Base-by-base conservation (phyloP, 306 rosid genomes). In the Casuarina cunninghamiana region DNA sequence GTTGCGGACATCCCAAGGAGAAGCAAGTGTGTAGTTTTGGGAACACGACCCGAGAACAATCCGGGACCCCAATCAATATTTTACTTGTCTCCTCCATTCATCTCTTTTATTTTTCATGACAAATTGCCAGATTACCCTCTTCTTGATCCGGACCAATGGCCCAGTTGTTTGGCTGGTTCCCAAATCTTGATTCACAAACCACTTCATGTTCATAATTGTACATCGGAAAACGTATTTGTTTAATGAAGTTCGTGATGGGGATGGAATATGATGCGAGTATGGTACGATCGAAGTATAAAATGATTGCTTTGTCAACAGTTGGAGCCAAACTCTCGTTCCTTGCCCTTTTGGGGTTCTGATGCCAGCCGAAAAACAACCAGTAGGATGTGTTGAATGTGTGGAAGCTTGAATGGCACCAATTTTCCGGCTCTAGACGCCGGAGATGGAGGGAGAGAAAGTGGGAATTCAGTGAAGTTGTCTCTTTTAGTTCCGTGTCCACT, bases 1-100 rank as follows among this genome's bases (percentile, higher is more conserved):
- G 76, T 85, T 77, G 88, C 88, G 89, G 85, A 90, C 86, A 82
- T 88, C 85, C 91, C 90, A 78, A 88, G 79, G 84, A 75, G 83
- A 81, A 79, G 83, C 79, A 83, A 88, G 90, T 81, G 86, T 86
- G 89, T 76, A 84, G 83, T 86, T 78, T 85, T 85, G 94, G 93
- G 89, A 86, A 90, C 98, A 88, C 81, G 81, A 83, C 85, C 83
- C 88, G 32, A 86, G 75, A 79, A 81, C 85, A 51, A 82, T 76
- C 82, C 74, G 84, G 92, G 80, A 57, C 87, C 97, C 87, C 82
- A 42, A 57, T 78, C 80, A 74, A 79, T 80, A 81, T 26, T 70
- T 51, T 83, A 86, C 85, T 86, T 91, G 85, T 89, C 79, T 74
- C 69, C 17, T 26, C 45, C 38, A 51, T 26, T 78, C 49, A 42